Conservation (phyloP, 2,329 filamentous ascomycete species). For the Colletotrichum sp. region DNA sequence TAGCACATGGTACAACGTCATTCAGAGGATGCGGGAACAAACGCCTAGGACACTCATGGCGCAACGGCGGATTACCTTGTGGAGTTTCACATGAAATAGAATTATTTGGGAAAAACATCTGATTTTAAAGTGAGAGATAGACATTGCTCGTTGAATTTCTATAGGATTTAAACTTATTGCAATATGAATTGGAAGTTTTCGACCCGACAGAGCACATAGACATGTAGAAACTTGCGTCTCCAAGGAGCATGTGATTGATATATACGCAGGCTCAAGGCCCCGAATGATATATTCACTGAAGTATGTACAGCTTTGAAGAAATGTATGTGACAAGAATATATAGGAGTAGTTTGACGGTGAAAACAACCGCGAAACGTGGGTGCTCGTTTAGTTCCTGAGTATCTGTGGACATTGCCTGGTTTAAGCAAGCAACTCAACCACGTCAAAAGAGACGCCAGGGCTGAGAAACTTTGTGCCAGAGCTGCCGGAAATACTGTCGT, state of each 20-base stretch:
- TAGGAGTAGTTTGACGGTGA: neutral
- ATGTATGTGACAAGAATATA: neutral
- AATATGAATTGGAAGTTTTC: neutral
- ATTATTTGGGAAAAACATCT: neutral
- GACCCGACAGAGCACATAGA: neutral
- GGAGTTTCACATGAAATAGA: neutral
- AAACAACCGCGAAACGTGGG: neutral
- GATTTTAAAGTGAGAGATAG: neutral
- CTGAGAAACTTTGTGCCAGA: conserved; percentile 30
- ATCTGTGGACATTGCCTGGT: too few species aligned
- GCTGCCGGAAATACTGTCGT: conserved; percentile 24
- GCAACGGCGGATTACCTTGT: neutral
- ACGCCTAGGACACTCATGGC: neutral
- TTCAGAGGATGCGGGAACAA: neutral
- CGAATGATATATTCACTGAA: neutral
- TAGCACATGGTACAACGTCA: neutral
- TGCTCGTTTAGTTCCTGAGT: neutral
- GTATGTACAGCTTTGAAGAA: neutral
- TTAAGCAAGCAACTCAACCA: conserved; percentile 28
- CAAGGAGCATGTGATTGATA: neutral
- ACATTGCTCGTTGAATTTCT: neutral
- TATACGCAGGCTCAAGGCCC: neutral
- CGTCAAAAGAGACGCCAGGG: conserved; percentile 32
- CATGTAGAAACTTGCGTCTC: neutral
- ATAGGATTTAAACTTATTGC: neutral